phyloP scores from a whole-genome alignment of 129 eudicot genomes.

The Smallanthus sonchifolius region DNA sequence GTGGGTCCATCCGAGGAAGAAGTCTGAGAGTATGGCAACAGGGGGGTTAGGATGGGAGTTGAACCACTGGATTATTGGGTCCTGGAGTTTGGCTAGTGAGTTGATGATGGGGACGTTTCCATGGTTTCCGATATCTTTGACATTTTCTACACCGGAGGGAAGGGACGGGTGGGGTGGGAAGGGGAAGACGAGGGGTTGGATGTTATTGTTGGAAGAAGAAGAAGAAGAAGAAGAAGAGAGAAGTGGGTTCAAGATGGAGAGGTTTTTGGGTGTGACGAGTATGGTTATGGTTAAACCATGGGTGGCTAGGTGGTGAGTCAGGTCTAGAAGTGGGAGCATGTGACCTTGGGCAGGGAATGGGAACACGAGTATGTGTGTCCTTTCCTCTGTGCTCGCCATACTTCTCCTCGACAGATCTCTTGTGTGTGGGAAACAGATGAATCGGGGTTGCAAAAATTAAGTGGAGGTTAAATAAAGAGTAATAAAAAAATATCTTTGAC shows the following conservation, averaged over 20 bases:
- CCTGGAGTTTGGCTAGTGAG: constrained; percentile 43
- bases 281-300: constrained; percentile 57
- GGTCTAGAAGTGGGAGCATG: constrained; percentile 70
- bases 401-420: too few species aligned
- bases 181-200: constrained; percentile 53
- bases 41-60: constrained; percentile 52
- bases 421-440: too few species aligned
- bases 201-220: too few species aligned
- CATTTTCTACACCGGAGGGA: constrained; percentile 60
- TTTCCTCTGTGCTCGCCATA: too few species aligned
- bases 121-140: constrained; percentile 53
- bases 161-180: constrained; percentile 57
- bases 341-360: constrained; percentile 96
- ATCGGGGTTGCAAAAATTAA: too few species aligned
- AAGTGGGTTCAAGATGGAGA: constrained; percentile 53
- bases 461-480: too few species aligned
- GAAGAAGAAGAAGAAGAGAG: constrained; percentile 52
- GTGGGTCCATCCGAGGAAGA: constrained; percentile 76
- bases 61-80: constrained; percentile 49
- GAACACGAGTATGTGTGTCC: constrained; percentile 56
- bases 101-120: constrained; percentile 43
- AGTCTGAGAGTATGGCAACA: constrained; percentile 60
- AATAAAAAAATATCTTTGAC: too few species aligned
- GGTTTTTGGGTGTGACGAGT: constrained; percentile 76
- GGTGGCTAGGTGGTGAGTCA: constrained; percentile 51